Conservation (phyloP, 1,284 basidiomycete species). For the Apiotrichum akiyoshidainum region DNA sequence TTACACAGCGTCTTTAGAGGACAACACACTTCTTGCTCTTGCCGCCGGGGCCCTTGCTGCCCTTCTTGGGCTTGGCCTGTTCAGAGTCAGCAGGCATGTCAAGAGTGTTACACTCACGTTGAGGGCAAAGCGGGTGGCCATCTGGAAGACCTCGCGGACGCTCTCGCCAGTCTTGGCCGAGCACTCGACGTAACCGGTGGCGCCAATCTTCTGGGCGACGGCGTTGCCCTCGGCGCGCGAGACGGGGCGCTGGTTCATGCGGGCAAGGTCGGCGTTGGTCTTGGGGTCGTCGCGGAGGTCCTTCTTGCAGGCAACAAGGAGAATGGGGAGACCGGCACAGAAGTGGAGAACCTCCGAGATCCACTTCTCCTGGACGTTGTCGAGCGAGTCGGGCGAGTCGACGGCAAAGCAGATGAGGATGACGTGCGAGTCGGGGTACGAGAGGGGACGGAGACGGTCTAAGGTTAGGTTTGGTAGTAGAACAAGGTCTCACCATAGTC, state of each 20-base stretch:
- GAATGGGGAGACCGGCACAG: slow-evolving; percentile 78
- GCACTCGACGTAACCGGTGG: slow-evolving; percentile 85
- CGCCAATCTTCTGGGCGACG: slow-evolving; percentile 82
- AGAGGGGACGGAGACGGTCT: slow-evolving; percentile 84
- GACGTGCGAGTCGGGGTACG: slow-evolving; percentile 88
- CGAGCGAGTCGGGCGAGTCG: slow-evolving; percentile 85
- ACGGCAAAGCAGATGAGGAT: slow-evolving; percentile 92
- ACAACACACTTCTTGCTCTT: slow-evolving; percentile 53
- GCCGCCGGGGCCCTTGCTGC: slow-evolving; percentile 18
- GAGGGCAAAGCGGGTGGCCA: slow-evolving; percentile 76
- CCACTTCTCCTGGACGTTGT: slow-evolving; percentile 98
- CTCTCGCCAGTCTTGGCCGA: slow-evolving; percentile 84
- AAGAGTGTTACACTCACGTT: slow-evolving; percentile 51
- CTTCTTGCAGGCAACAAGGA: slow-evolving; percentile 91
- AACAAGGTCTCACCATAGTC: slow-evolving; percentile 50
- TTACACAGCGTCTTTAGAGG: slow-evolving; percentile 52
- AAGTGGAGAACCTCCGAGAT: slow-evolving; percentile 92
- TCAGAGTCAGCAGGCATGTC: not conserved
- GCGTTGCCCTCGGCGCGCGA: slow-evolving; percentile 71
- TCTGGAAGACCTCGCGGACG: slow-evolving; percentile 88
- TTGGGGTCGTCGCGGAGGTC: slow-evolving; percentile 68
- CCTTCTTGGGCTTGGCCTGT: slow-evolving; percentile 15
- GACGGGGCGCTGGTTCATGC: slow-evolving; percentile 77
- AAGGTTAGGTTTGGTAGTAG: slow-evolving; percentile 38
- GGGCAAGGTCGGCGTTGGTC: slow-evolving; percentile 73